Evolutionary conservation across 371 early-diverging fungal species (phyloP).

Genomic region (Mortierella sp.): DNA sequence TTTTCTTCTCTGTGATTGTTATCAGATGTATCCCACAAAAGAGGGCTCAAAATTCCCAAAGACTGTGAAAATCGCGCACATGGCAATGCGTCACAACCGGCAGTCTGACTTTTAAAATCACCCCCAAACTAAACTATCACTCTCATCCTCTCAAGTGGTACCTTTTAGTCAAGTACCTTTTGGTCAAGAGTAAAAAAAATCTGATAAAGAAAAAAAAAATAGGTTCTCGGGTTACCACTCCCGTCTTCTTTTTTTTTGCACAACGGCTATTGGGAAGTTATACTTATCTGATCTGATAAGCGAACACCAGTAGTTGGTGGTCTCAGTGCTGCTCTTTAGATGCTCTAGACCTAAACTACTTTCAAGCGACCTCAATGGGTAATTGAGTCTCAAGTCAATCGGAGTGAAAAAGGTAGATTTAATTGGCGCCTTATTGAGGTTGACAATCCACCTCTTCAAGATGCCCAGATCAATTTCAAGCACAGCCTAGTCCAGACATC

Average conservation of each 20-base stretch:
- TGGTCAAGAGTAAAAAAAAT: too few species aligned
- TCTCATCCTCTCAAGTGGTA: too few species aligned
- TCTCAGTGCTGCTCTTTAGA: neutral
- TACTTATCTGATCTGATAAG: constrained; percentile 2
- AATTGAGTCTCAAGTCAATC: too few species aligned
- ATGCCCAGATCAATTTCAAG: neutral
- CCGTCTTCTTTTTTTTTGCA: too few species aligned
- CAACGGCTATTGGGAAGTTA: neutral
- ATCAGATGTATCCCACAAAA: neutral
- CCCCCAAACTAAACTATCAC: too few species aligned
- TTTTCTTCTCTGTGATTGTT: neutral
- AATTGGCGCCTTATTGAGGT: too few species aligned
- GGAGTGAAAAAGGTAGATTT: too few species aligned
- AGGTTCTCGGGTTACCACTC: neutral
- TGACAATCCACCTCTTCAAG: too few species aligned
- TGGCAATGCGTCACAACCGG: neutral
- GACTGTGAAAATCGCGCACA: neutral
- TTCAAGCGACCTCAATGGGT: neutral
- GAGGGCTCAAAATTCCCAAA: too few species aligned
- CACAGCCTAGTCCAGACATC: neutral
- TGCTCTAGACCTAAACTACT: too few species aligned
- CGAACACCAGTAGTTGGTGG: neutral
- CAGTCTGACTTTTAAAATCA: neutral
- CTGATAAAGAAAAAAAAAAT: neutral
- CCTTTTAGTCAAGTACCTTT: too few species aligned